phyloP scores from a whole-genome alignment of 129 eudicot species.

The Chrysanthemum seticuspe region DNA sequence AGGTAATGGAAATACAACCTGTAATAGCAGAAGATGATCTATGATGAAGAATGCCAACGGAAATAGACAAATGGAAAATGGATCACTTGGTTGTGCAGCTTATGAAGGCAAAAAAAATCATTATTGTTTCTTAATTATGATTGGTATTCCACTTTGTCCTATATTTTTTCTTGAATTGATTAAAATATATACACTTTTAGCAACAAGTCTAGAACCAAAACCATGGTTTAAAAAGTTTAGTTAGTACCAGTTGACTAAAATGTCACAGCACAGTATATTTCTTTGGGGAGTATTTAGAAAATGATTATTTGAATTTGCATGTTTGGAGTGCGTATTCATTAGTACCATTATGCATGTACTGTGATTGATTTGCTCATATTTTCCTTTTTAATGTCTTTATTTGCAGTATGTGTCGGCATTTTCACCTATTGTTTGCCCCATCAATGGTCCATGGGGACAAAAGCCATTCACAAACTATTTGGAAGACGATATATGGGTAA shows the following conservation, averaged over 20 bases:
- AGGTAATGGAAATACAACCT: too few relatives aligned
- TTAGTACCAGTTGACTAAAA: too few relatives aligned
- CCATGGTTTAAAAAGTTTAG: too few relatives aligned
- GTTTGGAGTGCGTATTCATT: background rate
- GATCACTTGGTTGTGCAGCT: too few relatives aligned
- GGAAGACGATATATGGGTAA: constrained; percentile 59
- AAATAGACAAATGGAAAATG: too few relatives aligned
- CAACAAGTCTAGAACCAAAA: too few relatives aligned
- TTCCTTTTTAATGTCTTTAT: constrained; percentile 7
- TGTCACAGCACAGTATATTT: background rate
- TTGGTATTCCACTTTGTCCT: constrained; percentile 41
- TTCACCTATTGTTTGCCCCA: constrained; percentile 83
- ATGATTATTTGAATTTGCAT: background rate
- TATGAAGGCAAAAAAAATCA: too few relatives aligned
- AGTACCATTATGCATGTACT: background rate
- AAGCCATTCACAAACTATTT: constrained; percentile 93
- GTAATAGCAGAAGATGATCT: too few relatives aligned
- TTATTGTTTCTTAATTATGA: too few relatives aligned
- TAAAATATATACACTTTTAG: too few relatives aligned
- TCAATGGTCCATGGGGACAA: constrained; percentile 94
- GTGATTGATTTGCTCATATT: background rate
- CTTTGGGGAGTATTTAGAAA: background rate
- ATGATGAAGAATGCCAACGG: too few relatives aligned
- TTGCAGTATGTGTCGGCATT: constrained; percentile 95
- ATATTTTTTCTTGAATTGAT: background rate